These are phyloP conservation scores for Chrysoporthe puriensis DNA, from an alignment of 2,329 filamentous ascomycete species.

Conservation along the genomic window DNA sequence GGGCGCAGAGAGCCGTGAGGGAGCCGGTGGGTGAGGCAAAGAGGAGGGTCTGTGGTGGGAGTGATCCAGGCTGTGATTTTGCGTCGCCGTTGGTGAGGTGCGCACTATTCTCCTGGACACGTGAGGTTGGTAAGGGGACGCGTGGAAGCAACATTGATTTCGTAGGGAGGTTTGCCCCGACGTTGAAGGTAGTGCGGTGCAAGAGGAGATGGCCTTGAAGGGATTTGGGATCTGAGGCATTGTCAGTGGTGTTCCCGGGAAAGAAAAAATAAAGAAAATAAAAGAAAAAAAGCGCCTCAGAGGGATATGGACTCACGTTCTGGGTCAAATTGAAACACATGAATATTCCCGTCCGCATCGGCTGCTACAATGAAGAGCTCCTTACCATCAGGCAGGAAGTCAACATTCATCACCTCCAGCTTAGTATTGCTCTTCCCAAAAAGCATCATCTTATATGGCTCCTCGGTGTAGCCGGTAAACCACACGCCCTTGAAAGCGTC, in stretches of 20 bases:
- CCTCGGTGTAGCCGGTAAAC: conserved; percentile 96
- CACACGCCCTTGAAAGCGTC: conserved; percentile 93
- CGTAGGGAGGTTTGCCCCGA: conserved; percentile 76
- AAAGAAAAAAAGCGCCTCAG: conserved; percentile 13
- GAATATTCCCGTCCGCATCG: conserved; percentile 83
- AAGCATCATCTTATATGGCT: conserved; percentile 92
- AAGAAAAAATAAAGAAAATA: too few species aligned
- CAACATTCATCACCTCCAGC: conserved; percentile 78
- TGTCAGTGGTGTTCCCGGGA: conserved; percentile 32
- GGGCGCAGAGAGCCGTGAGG: conserved; percentile 74
- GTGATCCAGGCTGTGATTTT: conserved; percentile 42
- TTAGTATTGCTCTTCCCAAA: conserved; percentile 84
- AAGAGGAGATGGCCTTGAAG: conserved; percentile 86
- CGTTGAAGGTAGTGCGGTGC: conserved; percentile 85
- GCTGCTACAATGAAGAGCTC: conserved; percentile 81
- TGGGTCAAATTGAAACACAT: conserved; percentile 91
- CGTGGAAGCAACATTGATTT: conserved; percentile 74
- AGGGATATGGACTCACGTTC: conserved; percentile 67
- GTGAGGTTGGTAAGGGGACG: conserved; percentile 43
- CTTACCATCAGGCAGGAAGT: conserved; percentile 85
- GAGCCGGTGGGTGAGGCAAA: conserved; percentile 76
- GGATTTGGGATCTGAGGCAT: conserved; percentile 78
- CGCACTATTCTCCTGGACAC: conserved; percentile 42
- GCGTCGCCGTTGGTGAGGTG: conserved; percentile 34
- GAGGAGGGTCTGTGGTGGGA: conserved; percentile 57